Percentiles rank a stretch among this genome's conserved stretches.
These are phyloP conservation scores for Selaginella tamariscina DNA, from an alignment of 75 land plant genomes.

Conservation along the genomic window DNA sequence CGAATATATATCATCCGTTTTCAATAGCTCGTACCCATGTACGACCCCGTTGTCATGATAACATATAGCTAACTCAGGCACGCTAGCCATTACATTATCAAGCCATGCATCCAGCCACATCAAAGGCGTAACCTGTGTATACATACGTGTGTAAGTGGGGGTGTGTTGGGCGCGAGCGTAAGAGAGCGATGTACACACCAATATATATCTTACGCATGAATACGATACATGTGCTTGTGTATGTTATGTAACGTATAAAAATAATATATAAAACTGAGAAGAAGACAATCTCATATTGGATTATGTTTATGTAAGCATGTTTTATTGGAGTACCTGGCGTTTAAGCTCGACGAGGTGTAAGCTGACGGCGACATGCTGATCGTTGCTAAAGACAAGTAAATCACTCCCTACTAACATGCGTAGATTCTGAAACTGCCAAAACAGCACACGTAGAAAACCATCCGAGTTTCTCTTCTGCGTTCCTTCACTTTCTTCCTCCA, in stretches of 20 bases:
- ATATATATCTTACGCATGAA: no score
- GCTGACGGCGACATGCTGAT: conserved; percentile 96
- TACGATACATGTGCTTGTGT: no score
- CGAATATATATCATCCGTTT: conserved; percentile 92
- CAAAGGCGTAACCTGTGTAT: conserved; percentile 67
- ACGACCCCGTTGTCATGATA: conserved; percentile 98
- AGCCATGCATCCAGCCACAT: conserved; percentile 99
- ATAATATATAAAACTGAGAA: no score
- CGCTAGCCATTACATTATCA: conserved; percentile 98
- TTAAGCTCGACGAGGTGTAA: conserved; percentile 90
- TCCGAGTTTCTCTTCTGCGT: conserved; percentile 39
- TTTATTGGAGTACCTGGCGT: conserved; percentile 53
- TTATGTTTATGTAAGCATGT: no score
- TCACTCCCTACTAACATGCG: conserved; percentile 97
- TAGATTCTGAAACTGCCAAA: conserved; percentile 95
- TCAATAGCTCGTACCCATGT: conserved; percentile 94
- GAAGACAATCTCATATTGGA: no score
- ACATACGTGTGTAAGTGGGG: no score
- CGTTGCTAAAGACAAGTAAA: conserved; percentile 90
- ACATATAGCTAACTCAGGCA: conserved; percentile 96
- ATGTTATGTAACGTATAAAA: no score
- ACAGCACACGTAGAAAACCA: conserved; percentile 72
- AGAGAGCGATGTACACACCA: no score
- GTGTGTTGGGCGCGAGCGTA: no score
- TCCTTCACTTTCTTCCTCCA: conserved; percentile 59